Conservation (phyloP, 208 protist genomes). For the Acanthamoeba triangularis region DNA sequence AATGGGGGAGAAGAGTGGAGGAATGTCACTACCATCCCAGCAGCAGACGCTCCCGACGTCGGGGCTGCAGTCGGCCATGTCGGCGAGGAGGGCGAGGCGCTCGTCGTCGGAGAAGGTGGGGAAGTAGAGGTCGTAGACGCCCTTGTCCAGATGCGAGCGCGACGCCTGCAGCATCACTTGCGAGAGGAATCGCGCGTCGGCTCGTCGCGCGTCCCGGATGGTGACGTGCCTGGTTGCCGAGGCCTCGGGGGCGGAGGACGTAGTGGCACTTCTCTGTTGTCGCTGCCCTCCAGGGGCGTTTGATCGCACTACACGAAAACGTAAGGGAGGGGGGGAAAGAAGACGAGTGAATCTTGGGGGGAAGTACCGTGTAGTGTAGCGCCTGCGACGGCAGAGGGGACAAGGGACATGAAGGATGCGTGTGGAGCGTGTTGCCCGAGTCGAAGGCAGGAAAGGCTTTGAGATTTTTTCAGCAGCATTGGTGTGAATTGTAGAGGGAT, state of each 20-base stretch:
- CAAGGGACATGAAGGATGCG: too few species aligned
- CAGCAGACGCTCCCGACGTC: conserved; percentile 12
- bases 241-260: not conserved
- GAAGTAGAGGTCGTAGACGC: conserved; percentile 32
- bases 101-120: conserved; percentile 29
- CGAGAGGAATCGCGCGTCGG: not conserved
- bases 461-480: not conserved
- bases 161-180: not conserved
- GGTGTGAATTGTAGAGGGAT: too few species aligned
- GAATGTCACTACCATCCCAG: not conserved
- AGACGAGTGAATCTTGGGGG: too few species aligned
- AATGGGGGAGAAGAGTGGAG: not conserved
- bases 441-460: not conserved
- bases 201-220: not conserved
- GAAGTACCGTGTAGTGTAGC: too few species aligned
- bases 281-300: too few species aligned
- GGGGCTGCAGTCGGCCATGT: conserved; percentile 23
- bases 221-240: not conserved
- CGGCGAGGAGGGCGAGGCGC: not conserved
- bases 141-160: conserved; percentile 54
- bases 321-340: too few species aligned
- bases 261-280: not conserved
- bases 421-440: not conserved
- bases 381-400: too few species aligned
- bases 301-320: too few species aligned